Base-by-base conservation (phyloP, 2,329 filamentous ascomycete genomes). In the Magnaporthiopsis incrustans region DNA sequence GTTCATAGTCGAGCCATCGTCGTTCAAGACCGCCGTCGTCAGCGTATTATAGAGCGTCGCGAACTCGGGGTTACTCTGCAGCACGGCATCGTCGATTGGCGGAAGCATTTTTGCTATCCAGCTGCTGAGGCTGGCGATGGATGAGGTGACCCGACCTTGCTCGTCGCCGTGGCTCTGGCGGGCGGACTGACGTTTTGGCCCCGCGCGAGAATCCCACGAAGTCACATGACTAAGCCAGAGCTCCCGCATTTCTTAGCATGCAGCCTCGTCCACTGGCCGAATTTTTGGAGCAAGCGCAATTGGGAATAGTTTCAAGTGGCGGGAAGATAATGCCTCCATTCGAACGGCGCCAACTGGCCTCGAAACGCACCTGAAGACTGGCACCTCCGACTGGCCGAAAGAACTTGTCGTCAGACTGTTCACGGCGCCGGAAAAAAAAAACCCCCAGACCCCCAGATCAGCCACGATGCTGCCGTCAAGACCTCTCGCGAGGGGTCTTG, bases 31-130 rank as follows among this genome's bases (percentile, higher is more conserved):
- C 2, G 77, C 77, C 1, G 77, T 81, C 8, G 81, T 83, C 59
- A 89, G 76, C 15, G 78, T 82, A 22, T 74, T 77, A 72, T 88
- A 85, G 6, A 89, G 77, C 44, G 77, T 76, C n/a, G 82, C 81
- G 69, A 88, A 89, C 27, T 83, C 79, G 0, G 85, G 85, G 67
- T 88, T 88, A 65, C 77, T 78, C 63, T 79, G 73, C 1, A 89
- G 72, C 25, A 88, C 75, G 0, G 78, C 68, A 11, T 82, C 77
- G 26, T 88, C 85, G 11, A 88, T 73, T 0, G 84, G 84, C 0
- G 85, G 85, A 2, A 88, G 73, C 84, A 87, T 87, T 2, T 25
- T 72, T n/a, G 44, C 44, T 10, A n/a, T 33, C 15, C 15, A 12
- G n/a, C 50, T 15, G 38, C 12, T 3, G 22, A 25, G 6, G 6